Evolutionary conservation across 768 basidiomycete genomes (phyloP).

Genomic region (Suillus placidus): DNA sequence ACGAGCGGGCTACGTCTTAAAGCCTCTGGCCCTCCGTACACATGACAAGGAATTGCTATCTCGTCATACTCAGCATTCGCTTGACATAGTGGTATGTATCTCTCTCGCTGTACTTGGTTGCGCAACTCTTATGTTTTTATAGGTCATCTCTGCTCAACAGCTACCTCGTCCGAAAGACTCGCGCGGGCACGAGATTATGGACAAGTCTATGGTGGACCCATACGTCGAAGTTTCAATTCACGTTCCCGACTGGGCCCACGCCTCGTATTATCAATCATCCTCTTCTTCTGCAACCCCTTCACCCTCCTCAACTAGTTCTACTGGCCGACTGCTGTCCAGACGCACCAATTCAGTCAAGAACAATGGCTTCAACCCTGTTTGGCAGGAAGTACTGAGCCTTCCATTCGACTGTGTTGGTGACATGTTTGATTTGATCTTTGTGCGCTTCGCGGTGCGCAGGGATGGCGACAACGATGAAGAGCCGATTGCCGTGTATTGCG

Average conservation of each 20-base stretch:
- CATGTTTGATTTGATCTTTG: constrained; percentile 84
- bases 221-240: constrained; percentile 82
- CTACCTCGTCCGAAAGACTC: constrained; percentile 74
- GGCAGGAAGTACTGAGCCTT: constrained; percentile 70
- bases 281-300: constrained; percentile 12
- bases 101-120: not conserved
- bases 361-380: constrained; percentile 92
- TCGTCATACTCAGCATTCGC: constrained; percentile 55
- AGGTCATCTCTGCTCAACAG: constrained; percentile 89
- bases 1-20: constrained; percentile 87
- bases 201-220: constrained; percentile 64
- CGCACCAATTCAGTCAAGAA: constrained; percentile 72
- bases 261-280: constrained; percentile 22
- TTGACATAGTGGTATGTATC: constrained; percentile 62
- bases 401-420: constrained; percentile 77
- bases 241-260: constrained; percentile 68
- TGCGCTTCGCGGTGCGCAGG: constrained; percentile 75
- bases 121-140: constrained; percentile 7
- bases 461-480: constrained; percentile 61
- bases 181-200: constrained; percentile 59
- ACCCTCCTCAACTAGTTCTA: constrained; percentile 28
- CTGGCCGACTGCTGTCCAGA: constrained; percentile 49
- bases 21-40: constrained; percentile 76
- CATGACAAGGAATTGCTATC: constrained; percentile 60
- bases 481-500: constrained; percentile 74